Percentiles rank a stretch among this genome's conserved stretches.
Conservation (phyloP, 352 stramenopile genomes). For the Pythium apleroticum region DNA sequence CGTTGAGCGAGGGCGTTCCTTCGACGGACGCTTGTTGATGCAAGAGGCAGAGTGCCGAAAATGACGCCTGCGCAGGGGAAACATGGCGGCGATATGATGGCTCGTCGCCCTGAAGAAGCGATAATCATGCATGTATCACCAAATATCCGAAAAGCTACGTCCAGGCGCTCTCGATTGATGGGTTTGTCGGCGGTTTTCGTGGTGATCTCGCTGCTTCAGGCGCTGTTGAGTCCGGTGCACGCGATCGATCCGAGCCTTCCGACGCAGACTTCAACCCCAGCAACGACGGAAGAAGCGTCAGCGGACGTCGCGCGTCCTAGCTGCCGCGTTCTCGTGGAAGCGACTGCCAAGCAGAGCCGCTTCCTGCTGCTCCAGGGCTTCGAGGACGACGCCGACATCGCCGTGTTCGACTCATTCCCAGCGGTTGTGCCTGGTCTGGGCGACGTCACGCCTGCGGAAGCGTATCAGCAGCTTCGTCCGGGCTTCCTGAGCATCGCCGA, state of each 20-base stretch:
- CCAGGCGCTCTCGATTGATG: constrained; percentile 15
- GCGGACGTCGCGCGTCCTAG: constrained; percentile 18
- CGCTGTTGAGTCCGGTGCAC: constrained; percentile 5
- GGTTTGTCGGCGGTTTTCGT: constrained; percentile 4
- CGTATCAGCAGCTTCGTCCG: constrained; percentile 45
- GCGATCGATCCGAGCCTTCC: constrained; percentile 9
- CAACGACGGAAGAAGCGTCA: constrained; percentile 9
- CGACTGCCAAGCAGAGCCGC: constrained; percentile 34
- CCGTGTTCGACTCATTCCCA: constrained; percentile 44
- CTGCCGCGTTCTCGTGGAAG: constrained; percentile 62
- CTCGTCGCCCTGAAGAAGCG: not conserved
- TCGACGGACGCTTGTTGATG: not conserved
- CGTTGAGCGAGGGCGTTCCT: not conserved
- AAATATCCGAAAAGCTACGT: not conserved
- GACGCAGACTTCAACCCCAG: not conserved
- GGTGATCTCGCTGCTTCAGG: constrained; percentile 25
- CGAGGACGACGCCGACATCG: constrained; percentile 42
- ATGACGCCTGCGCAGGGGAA: constrained; percentile 8
- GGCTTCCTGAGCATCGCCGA: constrained; percentile 47
- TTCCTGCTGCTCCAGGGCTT: constrained; percentile 57
- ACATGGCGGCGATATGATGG: constrained; percentile 17
- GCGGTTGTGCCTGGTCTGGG: constrained; percentile 28
- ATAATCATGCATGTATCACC: not conserved
- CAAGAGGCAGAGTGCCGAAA: not conserved
- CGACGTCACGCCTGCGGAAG: constrained; percentile 26